phyloP scores from a whole-genome alignment of 1,139 yeast species.

The Lodderomyces parapsilosis region DNA sequence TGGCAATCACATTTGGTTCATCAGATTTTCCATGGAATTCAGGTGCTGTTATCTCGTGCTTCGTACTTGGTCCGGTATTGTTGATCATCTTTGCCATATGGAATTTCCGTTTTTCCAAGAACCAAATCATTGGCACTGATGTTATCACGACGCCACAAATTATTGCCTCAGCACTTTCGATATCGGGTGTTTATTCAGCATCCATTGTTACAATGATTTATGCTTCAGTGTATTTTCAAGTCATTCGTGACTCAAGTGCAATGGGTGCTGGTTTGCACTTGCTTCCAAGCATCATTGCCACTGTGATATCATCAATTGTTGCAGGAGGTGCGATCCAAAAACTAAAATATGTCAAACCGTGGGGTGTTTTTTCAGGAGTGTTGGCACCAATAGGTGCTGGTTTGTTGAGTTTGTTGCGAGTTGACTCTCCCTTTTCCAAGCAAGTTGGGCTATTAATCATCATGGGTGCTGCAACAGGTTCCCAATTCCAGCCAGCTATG shows the following conservation, averaged over 20 bases:
- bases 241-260: slow-evolving; percentile 30
- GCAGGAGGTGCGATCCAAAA: slow-evolving; percentile 32
- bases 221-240: slow-evolving; percentile 39
- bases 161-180: slow-evolving; percentile 21
- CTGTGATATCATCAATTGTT: slow-evolving; percentile 28
- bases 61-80: slow-evolving; percentile 41
- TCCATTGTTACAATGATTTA: slow-evolving; percentile 29
- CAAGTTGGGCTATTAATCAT: slow-evolving; percentile 37
- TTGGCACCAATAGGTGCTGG: slow-evolving; percentile 37
- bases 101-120: slow-evolving; percentile 26
- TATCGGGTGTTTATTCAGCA: slow-evolving; percentile 23
- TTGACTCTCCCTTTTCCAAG: slow-evolving; percentile 25
- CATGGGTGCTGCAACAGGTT: slow-evolving; percentile 31
- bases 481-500: slow-evolving; percentile 28
- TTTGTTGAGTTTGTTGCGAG: slow-evolving; percentile 28
- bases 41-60: slow-evolving; percentile 44
- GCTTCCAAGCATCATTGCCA: slow-evolving; percentile 36
- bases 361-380: slow-evolving; percentile 24
- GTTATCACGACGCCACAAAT: slow-evolving; percentile 24
- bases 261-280: slow-evolving; percentile 40
- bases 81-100: slow-evolving; percentile 22
- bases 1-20: slow-evolving; percentile 45
- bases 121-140: slow-evolving; percentile 29
- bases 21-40: slow-evolving; percentile 51
- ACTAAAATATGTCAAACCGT: slow-evolving; percentile 31